A percentile compares a stretch with the other conserved stretches of the same genome.
phyloP scores from a whole-genome alignment of 177 flowering plant species.

The Vitis hybrid region DNA sequence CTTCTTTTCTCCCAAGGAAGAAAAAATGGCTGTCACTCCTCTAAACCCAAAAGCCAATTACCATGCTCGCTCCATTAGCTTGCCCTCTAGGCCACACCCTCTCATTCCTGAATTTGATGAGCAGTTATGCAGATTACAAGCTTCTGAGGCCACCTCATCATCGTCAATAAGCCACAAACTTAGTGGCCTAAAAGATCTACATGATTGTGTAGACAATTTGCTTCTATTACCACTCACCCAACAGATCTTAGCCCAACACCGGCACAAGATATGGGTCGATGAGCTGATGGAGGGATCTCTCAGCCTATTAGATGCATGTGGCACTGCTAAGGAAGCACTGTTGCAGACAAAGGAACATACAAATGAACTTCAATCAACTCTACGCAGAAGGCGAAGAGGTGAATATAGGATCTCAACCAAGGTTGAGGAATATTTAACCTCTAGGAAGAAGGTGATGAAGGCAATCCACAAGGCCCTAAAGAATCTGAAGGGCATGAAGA shows the following conservation, averaged over 20 bases:
- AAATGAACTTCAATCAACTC: conserved; percentile 28
- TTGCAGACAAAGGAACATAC: conserved; percentile 25
- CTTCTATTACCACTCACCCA: conserved; percentile 28
- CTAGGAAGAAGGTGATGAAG: conserved; percentile 37
- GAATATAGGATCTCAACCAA: conserved; percentile 12
- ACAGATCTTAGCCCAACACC: conserved; percentile 19
- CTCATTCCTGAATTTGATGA: conserved; percentile 15
- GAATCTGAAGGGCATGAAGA: conserved; percentile 19
- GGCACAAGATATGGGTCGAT: conserved; percentile 10
- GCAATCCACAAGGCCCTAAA: conserved; percentile 28
- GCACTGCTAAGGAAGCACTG: conserved; percentile 29
- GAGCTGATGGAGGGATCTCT: conserved; percentile 36
- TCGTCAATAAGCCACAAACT: conserved; percentile 21
- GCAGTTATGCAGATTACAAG: conserved; percentile 15
- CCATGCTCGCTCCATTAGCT: conserved; percentile 31
- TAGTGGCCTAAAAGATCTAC: conserved; percentile 26
- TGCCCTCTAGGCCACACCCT: conserved; percentile 30
- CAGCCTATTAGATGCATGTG: conserved; percentile 31
- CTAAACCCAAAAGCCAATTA: conserved; percentile 12
- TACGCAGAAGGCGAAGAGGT: conserved; percentile 31
- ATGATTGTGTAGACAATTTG: conserved; percentile 25
- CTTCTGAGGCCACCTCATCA: conserved; percentile 22
- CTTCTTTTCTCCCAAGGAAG: background rate
- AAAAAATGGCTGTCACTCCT: conserved; percentile 9
- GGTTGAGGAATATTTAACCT: conserved; percentile 22